Evolutionary conservation across 2,329 filamentous ascomycete genomes (phyloP).

Genomic region (Microdochium nivale): DNA sequence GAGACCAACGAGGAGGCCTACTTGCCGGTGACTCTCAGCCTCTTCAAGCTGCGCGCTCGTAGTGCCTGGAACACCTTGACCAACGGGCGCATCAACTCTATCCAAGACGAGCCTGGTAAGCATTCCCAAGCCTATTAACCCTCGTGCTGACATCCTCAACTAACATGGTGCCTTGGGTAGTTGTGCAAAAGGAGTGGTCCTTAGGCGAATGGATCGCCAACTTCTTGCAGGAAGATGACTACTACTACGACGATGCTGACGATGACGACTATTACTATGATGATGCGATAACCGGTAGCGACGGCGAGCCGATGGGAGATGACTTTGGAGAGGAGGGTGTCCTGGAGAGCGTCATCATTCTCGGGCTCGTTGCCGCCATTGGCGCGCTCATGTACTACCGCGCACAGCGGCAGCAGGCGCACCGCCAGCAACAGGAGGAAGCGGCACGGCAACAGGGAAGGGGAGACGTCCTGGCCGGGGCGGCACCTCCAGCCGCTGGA

Average conservation of each 20-base stretch:
- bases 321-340: slow-evolving; percentile 62
- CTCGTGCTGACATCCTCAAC: slow-evolving; percentile 1
- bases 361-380: slow-evolving; percentile 66
- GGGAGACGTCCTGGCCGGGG: slow-evolving; percentile 19
- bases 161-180: slow-evolving; percentile 32
- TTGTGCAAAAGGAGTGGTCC: slow-evolving; percentile 63
- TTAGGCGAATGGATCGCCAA: slow-evolving; percentile 80
- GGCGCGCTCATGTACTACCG: slow-evolving; percentile 76
- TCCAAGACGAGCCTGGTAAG: slow-evolving; percentile 80
- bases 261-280: slow-evolving; percentile 46
- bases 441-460: slow-evolving; percentile 43
- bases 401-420: slow-evolving; percentile 57
- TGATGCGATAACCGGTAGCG: slow-evolving; percentile 45
- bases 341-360: slow-evolving; percentile 75
- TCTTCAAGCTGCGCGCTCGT: slow-evolving; percentile 74
- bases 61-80: slow-evolving; percentile 95
- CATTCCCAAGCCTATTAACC: slow-evolving; percentile 3
- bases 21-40: slow-evolving; percentile 78
- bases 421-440: slow-evolving; percentile 22
- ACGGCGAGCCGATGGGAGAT: slow-evolving; percentile 47
- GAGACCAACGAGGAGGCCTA: slow-evolving; percentile 92
- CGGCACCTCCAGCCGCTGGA: background rate
- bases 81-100: slow-evolving; percentile 83
- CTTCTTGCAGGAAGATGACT: slow-evolving; percentile 65
- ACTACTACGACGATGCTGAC: slow-evolving; percentile 53